Conservation (phyloP, 352 stramenopile genomes). For the Peronospora farinosa region DNA sequence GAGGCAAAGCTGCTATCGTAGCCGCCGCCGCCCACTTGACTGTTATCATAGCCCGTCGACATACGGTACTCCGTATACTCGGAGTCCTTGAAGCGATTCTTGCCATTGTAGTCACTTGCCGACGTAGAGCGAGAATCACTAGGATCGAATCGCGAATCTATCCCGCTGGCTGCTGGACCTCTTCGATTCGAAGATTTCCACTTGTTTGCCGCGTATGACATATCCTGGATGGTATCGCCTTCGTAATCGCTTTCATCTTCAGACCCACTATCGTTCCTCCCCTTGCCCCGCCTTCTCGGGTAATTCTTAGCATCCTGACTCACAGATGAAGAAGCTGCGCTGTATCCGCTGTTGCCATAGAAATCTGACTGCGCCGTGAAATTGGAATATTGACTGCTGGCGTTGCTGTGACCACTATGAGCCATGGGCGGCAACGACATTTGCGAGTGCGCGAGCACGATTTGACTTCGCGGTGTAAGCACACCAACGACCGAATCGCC, state of each 20-base stretch:
- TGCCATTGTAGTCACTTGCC: constrained; percentile 18
- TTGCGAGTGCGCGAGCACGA: constrained; percentile 34
- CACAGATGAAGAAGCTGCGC: constrained; percentile 8
- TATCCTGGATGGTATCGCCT: constrained; percentile 38
- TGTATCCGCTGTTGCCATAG: constrained; percentile 25
- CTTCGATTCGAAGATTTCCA: constrained; percentile 24
- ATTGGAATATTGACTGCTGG: constrained; percentile 31
- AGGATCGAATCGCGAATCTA: constrained; percentile 15
- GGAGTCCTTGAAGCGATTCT: constrained; percentile 20
- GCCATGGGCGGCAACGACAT: constrained; percentile 37
- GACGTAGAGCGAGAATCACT: constrained; percentile 21
- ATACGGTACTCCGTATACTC: constrained; percentile 28
- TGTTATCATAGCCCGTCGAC: constrained; percentile 22
- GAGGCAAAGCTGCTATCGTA: constrained; percentile 16
- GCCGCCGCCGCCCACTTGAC: constrained; percentile 6
- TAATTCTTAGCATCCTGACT: constrained; percentile 26
- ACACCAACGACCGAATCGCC: constrained; percentile 52
- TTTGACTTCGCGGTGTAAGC: constrained; percentile 59
- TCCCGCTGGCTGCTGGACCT: constrained; percentile 4
- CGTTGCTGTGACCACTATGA: constrained; percentile 11
- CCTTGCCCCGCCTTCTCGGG: constrained; percentile 15
- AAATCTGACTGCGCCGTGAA: constrained; percentile 20
- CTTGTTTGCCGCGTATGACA: constrained; percentile 26
- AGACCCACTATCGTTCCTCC: constrained; percentile 30
- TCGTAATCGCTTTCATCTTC: constrained; percentile 39